phyloP scores from a whole-genome alignment of 2,329 filamentous ascomycete genomes.

The Fusarium zealandicum region DNA sequence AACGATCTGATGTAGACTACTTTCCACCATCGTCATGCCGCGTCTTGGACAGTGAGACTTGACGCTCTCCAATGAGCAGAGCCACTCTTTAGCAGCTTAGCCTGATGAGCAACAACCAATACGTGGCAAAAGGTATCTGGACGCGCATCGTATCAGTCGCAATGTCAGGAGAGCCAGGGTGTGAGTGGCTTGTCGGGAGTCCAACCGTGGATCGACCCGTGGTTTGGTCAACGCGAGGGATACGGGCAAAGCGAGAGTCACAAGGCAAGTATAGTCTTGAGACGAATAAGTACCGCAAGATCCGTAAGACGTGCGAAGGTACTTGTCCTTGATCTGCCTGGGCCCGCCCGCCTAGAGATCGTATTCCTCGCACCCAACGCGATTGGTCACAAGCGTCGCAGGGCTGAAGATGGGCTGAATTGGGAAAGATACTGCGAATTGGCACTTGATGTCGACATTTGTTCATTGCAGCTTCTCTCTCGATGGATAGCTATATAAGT shows the following conservation, averaged over 20 bases:
- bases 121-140: not conserved
- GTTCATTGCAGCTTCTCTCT: not conserved
- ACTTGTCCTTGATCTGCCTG: slow-evolving; percentile 12
- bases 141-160: not conserved
- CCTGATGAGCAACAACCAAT: not conserved
- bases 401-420: slow-evolving; percentile 16
- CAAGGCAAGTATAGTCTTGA: slow-evolving; percentile 1
- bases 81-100: not conserved
- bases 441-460: not conserved
- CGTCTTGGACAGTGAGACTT: not conserved
- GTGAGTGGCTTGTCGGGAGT: not conserved
- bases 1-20: not conserved
- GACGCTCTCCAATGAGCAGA: not conserved
- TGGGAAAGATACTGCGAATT: slow-evolving; percentile 10
- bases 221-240: slow-evolving; percentile 18
- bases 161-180: not conserved
- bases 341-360: slow-evolving; percentile 11
- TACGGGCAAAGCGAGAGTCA: slow-evolving; percentile 29
- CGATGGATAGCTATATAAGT: slow-evolving; percentile 19
- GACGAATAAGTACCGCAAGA: slow-evolving; percentile 3
- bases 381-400: slow-evolving; percentile 28
- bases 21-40: not conserved
- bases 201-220: not conserved
- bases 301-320: not conserved
- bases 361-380: slow-evolving; percentile 36